phyloP scores from a whole-genome alignment of 306 rosid genomes.

The Vigna hirtella region DNA sequence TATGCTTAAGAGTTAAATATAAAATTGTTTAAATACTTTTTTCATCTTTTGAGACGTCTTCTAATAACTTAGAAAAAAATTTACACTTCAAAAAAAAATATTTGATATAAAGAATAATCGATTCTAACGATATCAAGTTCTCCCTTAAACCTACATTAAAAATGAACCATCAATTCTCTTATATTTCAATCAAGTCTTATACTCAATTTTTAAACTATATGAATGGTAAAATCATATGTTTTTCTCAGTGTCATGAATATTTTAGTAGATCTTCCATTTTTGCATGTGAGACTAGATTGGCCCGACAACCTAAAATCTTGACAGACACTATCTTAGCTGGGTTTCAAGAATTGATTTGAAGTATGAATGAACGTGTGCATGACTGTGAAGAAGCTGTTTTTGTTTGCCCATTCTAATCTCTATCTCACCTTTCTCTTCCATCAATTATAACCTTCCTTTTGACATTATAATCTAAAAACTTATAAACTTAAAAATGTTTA shows the following conservation, averaged over 20 bases:
- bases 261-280: not conserved
- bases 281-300: slow-evolving; percentile 38
- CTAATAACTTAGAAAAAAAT: too few relatives aligned
- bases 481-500: not conserved
- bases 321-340: slow-evolving; percentile 31
- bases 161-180: too few relatives aligned
- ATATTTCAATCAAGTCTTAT: too few relatives aligned
- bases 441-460: not conserved
- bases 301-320: slow-evolving; percentile 35
- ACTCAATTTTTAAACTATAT: too few relatives aligned
- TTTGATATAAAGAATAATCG: too few relatives aligned
- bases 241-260: not conserved
- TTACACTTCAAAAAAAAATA: too few relatives aligned
- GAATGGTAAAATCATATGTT: not conserved
- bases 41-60: too few relatives aligned
- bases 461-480: too few relatives aligned
- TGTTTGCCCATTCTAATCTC: not conserved
- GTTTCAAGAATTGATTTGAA: not conserved
- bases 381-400: not conserved
- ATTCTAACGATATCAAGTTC: too few relatives aligned
- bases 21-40: too few relatives aligned
- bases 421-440: not conserved
- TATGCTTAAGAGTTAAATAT: too few relatives aligned
- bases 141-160: too few relatives aligned
- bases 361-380: not conserved